Conservation (phyloP, 257 asterid species). For the Lycium barbarum region DNA sequence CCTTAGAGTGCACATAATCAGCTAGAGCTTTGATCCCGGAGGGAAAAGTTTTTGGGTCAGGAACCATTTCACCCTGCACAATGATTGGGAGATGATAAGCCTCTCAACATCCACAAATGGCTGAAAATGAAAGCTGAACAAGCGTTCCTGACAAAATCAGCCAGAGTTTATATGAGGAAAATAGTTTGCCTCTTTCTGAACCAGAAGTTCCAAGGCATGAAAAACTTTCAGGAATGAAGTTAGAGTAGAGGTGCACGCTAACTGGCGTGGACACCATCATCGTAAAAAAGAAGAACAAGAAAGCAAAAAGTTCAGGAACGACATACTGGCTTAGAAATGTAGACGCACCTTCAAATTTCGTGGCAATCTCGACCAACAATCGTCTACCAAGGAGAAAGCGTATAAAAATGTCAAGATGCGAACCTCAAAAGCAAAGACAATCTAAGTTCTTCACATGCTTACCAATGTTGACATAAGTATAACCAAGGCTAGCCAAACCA, state of each 20-base stretch:
- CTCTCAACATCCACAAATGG: conserved; percentile 10
- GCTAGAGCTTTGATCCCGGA: conserved; percentile 90
- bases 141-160: background rate
- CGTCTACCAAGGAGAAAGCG: conserved; percentile 66
- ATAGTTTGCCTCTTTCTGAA: background rate
- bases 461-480: conserved; percentile 83
- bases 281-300: background rate
- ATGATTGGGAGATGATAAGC: conserved; percentile 23
- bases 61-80: conserved; percentile 75
- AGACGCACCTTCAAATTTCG: conserved; percentile 65
- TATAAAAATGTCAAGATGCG: conserved; percentile 26
- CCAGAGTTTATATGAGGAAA: background rate
- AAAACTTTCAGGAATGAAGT: background rate
- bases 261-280: background rate
- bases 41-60: conserved; percentile 74
- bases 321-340: conserved; percentile 1
- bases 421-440: conserved; percentile 19
- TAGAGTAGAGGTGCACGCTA: background rate
- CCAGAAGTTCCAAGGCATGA: conserved; percentile 10
- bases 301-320: background rate
- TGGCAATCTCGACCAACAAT: conserved; percentile 79
- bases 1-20: conserved; percentile 88
- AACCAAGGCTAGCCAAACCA: conserved; percentile 89
- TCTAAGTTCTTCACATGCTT: conserved; percentile 32
- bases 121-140: background rate